These are phyloP conservation scores for Aspergillus pseudoglaucus DNA, from an alignment of 2,329 filamentous ascomycete genomes.

Conservation along the genomic window DNA sequence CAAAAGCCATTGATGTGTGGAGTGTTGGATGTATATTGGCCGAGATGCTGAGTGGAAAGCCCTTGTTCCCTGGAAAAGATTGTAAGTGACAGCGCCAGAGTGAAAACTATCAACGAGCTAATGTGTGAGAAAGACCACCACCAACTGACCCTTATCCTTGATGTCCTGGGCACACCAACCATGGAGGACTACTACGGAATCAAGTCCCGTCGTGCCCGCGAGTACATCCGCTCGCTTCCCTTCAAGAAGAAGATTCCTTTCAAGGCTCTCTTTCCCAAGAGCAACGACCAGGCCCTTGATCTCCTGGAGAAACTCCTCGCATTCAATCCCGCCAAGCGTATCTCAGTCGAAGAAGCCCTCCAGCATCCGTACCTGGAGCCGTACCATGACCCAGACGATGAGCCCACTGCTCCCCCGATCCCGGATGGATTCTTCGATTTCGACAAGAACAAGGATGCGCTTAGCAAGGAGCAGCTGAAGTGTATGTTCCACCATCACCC, in stretches of 20 bases:
- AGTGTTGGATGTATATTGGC: constrained; percentile 96
- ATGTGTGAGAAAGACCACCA: constrained; percentile 66
- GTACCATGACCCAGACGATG: constrained; percentile 97
- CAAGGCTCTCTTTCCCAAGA: constrained; percentile 95
- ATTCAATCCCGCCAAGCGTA: constrained; percentile 98
- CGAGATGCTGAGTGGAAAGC: constrained; percentile 98
- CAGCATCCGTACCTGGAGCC: constrained; percentile 98
- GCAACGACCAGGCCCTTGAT: constrained; percentile 92
- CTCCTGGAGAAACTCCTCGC: constrained; percentile 91
- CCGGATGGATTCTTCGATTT: constrained; percentile 99
- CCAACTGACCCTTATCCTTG: constrained; percentile 92
- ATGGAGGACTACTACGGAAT: constrained; percentile 99
- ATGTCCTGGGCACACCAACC: constrained; percentile 93
- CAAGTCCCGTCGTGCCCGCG: constrained; percentile 92
- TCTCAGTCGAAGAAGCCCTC: constrained; percentile 93
- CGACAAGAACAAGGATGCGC: constrained; percentile 98
- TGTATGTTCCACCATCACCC: constrained; percentile 42
- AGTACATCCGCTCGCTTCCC: constrained; percentile 95
- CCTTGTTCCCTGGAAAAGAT: constrained; percentile 95
- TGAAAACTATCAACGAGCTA: neutral
- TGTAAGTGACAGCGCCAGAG: constrained; percentile 54
- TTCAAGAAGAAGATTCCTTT: constrained; percentile 99
- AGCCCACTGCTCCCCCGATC: constrained; percentile 92
- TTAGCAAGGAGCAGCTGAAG: constrained; percentile 98
- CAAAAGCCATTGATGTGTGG: constrained; percentile 99